Base-by-base conservation (phyloP, 306 rosid genomes). In the Arachis stenosperma region DNA sequence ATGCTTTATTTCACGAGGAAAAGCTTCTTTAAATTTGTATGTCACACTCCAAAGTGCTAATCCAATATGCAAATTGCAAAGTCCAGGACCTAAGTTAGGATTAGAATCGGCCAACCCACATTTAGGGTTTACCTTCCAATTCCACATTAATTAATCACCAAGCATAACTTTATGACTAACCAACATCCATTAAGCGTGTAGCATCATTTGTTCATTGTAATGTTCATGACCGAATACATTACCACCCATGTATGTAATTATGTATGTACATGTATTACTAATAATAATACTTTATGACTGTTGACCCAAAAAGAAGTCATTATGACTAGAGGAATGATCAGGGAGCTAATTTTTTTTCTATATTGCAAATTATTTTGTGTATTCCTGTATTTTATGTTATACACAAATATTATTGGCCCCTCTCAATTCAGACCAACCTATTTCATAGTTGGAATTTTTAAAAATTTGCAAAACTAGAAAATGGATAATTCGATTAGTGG, bases 1-100 rank as follows among this genome's bases (percentile, higher is more conserved):
- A 52, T 52, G 57, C 57, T 52, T 22, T 22, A 22, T 51, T 46
- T 52, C 57, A 52, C 57, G 57, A 52, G 57, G 29, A 52, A 52
- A 52, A 52, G 57, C 57, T 52, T 14, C 57, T 52, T 52, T 52
- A 52, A 6, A 4, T 52, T 52, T 52, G 4, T 52, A 52, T n/a
- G 57, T 2, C 57, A 52, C 15, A 13, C 57, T n/a, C 57, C 57
- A 52, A 52, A n/a, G 57, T 52, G 29, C 57, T 52, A 52, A 48
- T 14, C 54, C 15, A 48, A 48, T 33, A 33, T 48, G 54, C 54
- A 48, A 48, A 48, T 2, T 48, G 54, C 54, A 48, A 48, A 48
- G 54, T 48, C 14, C 14, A 48, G 54, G 54, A 14, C 15, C 5
- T 46, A 46, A 50, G 55, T 50, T 12, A 13, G 55, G 17, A 50